phyloP scores from a whole-genome alignment of 176 grass and related monocot species.

The Avena eriantha region DNA sequence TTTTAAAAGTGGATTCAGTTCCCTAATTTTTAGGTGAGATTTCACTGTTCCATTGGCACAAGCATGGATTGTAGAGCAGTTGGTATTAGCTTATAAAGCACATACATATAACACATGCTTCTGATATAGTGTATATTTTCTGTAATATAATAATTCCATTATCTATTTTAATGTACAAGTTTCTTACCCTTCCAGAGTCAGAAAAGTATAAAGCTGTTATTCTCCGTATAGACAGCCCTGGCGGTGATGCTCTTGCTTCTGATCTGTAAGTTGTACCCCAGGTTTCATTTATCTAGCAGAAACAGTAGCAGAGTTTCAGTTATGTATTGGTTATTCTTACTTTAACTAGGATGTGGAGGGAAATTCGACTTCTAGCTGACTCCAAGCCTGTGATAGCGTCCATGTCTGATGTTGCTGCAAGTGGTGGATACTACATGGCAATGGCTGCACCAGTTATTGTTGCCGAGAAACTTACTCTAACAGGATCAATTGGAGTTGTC shows the following conservation, averaged over 20 bases:
- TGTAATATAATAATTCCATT: background rate
- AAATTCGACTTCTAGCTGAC: constrained; percentile 85
- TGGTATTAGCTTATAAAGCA: constrained; percentile 10
- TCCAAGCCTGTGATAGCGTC: constrained; percentile 95
- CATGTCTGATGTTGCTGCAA: constrained; percentile 97
- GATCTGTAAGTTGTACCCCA: constrained; percentile 78
- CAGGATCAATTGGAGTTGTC: constrained; percentile 96
- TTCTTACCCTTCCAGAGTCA: constrained; percentile 66
- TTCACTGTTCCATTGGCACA: background rate
- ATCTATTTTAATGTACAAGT: constrained; percentile 32
- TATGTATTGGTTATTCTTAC: constrained; percentile 42
- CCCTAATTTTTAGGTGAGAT: constrained; percentile 18
- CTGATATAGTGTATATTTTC: constrained; percentile 31
- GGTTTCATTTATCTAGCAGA: constrained; percentile 24
- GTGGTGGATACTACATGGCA: constrained; percentile 95
- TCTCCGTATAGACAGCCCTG: constrained; percentile 92
- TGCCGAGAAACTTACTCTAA: constrained; percentile 95
- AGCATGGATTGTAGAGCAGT: constrained; percentile 14
- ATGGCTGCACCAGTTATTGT: constrained; percentile 92
- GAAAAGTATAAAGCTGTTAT: constrained; percentile 94
- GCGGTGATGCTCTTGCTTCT: constrained; percentile 98
- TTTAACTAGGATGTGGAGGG: constrained; percentile 96
- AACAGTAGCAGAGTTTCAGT: background rate
- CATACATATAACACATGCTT: constrained; percentile 10
- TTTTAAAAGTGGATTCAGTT: background rate